A percentile compares a stretch with the other conserved stretches of the same genome.
phyloP scores from a whole-genome alignment of 768 basidiomycete species.

The Rhizopogon rudus region DNA sequence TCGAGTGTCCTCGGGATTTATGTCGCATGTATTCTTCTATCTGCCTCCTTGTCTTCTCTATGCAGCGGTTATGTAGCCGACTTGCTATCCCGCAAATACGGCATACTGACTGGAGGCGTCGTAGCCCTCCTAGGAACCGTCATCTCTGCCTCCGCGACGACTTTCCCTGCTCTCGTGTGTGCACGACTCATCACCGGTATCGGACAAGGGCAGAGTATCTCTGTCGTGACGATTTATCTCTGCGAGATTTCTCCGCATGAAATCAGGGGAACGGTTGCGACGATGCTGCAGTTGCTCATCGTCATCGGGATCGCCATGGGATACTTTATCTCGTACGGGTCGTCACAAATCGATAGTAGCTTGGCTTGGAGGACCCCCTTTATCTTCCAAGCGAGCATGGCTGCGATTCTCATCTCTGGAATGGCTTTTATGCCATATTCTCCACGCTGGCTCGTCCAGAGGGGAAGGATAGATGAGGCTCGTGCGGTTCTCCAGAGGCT shows the following conservation, averaged over 20 bases:
- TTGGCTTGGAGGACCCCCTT: constrained; percentile 25
- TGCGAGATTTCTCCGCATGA: constrained; percentile 39
- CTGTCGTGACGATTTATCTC: constrained; percentile 34
- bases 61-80: constrained; percentile 41
- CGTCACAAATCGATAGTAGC: constrained; percentile 16
- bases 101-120: constrained; percentile 37
- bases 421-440: constrained; percentile 19
- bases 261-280: constrained; percentile 36
- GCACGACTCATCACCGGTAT: constrained; percentile 42
- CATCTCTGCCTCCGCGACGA: constrained; percentile 32
- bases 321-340: constrained; percentile 20
- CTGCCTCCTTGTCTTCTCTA: constrained; percentile 34
- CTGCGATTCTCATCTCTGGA: constrained; percentile 12
- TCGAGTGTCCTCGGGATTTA: constrained; percentile 38
- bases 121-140: constrained; percentile 38
- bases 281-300: constrained; percentile 38
- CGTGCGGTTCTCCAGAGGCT: constrained; percentile 20
- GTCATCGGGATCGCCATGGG: constrained; percentile 38
- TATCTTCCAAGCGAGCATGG: constrained; percentile 19
- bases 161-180: constrained; percentile 34
- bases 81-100: constrained; percentile 40
- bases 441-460: constrained; percentile 26
- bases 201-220: constrained; percentile 43
- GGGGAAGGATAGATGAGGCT: constrained; percentile 27
- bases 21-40: constrained; percentile 38